A percentile compares a stretch with the other conserved stretches of the same genome.
Evolutionary conservation across 345 rosid genomes (phyloP).

Genomic region (Pugionium dolabratum): DNA sequence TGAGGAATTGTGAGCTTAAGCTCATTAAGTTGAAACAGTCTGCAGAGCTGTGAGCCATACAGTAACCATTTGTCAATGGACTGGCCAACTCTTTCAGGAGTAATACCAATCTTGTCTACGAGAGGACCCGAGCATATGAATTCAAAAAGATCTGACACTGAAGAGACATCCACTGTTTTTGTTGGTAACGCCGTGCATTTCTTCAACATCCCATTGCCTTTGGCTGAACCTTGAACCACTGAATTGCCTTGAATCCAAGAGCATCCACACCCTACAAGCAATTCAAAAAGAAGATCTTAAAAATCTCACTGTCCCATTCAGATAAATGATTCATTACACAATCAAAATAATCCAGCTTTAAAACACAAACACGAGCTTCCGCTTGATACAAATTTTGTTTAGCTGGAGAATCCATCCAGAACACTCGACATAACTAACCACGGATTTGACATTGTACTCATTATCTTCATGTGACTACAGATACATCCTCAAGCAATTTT

Average conservation of each 20-base stretch:
- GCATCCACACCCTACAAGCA: slow-evolving; percentile 48
- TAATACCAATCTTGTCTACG: slow-evolving; percentile 56
- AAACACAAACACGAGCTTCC: too few relatives aligned
- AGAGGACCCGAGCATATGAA: slow-evolving; percentile 92
- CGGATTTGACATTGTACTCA: too few relatives aligned
- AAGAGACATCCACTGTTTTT: slow-evolving; percentile 61
- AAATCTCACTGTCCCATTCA: too few relatives aligned
- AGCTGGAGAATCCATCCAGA: too few relatives aligned
- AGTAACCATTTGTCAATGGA: slow-evolving; percentile 79
- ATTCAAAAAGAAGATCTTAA: neutral
- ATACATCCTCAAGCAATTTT: too few relatives aligned
- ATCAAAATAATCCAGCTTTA: too few relatives aligned
- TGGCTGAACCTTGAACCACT: slow-evolving; percentile 29
- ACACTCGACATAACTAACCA: too few relatives aligned
- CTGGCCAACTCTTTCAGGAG: slow-evolving; percentile 61
- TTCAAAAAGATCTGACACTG: slow-evolving; percentile 74
- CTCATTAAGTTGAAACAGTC: slow-evolving; percentile 71
- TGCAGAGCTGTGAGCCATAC: slow-evolving; percentile 61
- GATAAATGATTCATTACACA: too few relatives aligned
- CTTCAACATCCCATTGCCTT: slow-evolving; percentile 21
- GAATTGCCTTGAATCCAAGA: slow-evolving; percentile 63
- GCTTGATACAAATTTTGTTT: too few relatives aligned
- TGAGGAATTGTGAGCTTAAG: slow-evolving; percentile 64
- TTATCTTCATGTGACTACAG: too few relatives aligned
- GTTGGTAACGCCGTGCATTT: slow-evolving; percentile 45